Evolutionary conservation across 2,329 filamentous ascomycete species (phyloP).

Genomic region (Esteya vermicola): DNA sequence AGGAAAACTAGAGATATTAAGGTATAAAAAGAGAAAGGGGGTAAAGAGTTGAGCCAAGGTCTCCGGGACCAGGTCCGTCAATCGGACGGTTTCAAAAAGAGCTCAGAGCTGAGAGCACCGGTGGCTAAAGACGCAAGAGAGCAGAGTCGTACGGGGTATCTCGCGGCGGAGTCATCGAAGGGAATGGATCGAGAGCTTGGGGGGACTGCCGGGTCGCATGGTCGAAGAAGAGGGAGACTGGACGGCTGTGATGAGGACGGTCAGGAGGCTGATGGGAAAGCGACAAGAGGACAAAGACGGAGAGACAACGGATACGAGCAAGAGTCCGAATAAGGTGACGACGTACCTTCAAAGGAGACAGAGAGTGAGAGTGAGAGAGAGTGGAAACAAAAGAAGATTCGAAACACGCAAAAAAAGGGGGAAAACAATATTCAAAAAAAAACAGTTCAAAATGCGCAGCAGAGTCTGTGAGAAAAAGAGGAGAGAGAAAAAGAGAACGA

Average conservation of each 20-base stretch:
- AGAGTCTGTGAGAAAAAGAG: background rate
- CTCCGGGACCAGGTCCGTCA: too few relatives aligned
- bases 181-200: slow-evolving; percentile 1
- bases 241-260: too few relatives aligned
- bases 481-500: background rate
- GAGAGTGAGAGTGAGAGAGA: background rate
- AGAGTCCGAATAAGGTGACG: too few relatives aligned
- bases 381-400: background rate
- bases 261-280: too few relatives aligned
- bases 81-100: background rate
- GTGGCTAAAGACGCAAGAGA: background rate
- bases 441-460: background rate
- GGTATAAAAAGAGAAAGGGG: background rate
- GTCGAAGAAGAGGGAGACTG: background rate
- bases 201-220: slow-evolving; percentile 5
- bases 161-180: slow-evolving; percentile 5
- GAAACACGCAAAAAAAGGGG: background rate
- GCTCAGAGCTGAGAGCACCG: background rate
- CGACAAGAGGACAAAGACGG: too few relatives aligned
- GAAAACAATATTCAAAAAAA: background rate
- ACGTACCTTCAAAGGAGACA: too few relatives aligned
- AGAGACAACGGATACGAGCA: too few relatives aligned
- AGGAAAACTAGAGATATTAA: background rate
- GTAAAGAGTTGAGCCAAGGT: background rate
- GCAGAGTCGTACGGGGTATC: too few relatives aligned